Conservation (phyloP, 1,284 basidiomycete species). For the Sanghuangporus sanghuang region DNA sequence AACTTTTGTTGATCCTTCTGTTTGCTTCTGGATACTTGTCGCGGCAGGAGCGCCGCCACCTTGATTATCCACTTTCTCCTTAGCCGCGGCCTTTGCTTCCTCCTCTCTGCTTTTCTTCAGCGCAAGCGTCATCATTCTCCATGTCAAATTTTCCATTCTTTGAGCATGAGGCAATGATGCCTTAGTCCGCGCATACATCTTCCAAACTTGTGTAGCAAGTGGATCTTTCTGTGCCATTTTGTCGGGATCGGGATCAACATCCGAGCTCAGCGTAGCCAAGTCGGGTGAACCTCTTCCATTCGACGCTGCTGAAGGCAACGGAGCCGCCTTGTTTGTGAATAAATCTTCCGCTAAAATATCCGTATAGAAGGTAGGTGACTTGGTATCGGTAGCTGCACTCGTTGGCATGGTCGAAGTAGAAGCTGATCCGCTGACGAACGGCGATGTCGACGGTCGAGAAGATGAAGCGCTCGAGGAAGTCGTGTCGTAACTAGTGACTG, state of each 20-base stretch:
- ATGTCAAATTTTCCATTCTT: constrained; percentile 95
- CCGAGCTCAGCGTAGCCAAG: constrained; percentile 37
- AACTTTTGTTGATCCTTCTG: not conserved
- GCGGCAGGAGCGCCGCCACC: not conserved
- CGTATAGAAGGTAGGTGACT: constrained; percentile 49
- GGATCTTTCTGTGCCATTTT: constrained; percentile 77
- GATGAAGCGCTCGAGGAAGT: constrained; percentile 28
- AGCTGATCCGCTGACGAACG: constrained; percentile 13
- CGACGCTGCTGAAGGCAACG: constrained; percentile 60
- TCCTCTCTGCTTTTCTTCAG: constrained; percentile 82
- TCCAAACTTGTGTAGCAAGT: constrained; percentile 94
- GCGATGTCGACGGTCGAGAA: constrained; percentile 18
- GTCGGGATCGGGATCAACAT: constrained; percentile 53
- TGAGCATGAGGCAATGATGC: constrained; percentile 86
- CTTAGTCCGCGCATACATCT: constrained; percentile 90
- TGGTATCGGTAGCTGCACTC: constrained; percentile 17
- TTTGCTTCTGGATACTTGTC: not conserved
- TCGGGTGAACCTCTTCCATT: constrained; percentile 52
- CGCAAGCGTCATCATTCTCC: constrained; percentile 97
- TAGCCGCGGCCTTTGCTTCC: constrained; percentile 30
- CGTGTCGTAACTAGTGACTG: constrained; percentile 22
- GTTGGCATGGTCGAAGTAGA: constrained; percentile 19
- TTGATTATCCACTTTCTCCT: not conserved
- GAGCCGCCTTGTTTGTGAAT: constrained; percentile 43
- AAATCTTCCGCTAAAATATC: constrained; percentile 71